A percentile compares a stretch with the other conserved stretches of the same genome.
These are phyloP conservation scores for Coniferiporia sulphurascens DNA, from an alignment of 1,284 basidiomycete species.

Conservation along the genomic window DNA sequence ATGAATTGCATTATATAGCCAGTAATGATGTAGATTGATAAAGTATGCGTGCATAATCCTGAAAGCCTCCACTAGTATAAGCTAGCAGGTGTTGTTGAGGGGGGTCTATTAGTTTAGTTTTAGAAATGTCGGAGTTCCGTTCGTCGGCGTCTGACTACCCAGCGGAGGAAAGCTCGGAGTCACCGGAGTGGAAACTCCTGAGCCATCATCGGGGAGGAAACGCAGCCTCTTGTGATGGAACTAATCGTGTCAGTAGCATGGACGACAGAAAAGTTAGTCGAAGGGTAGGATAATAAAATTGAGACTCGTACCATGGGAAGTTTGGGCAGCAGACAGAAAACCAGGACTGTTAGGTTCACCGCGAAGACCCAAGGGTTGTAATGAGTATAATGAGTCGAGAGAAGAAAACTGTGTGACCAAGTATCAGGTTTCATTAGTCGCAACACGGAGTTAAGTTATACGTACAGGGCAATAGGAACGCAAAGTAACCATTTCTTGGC, in stretches of 20 bases:
- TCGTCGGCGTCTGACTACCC: slow-evolving; percentile 3
- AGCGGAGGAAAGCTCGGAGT: slow-evolving; percentile 45
- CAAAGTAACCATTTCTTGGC: slow-evolving; percentile 97
- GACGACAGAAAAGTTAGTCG: neutral
- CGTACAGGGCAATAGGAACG: slow-evolving; percentile 88
- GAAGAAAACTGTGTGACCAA: slow-evolving; percentile 68
- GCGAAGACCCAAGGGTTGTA: slow-evolving; percentile 92
- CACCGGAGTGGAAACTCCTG: slow-evolving; percentile 61
- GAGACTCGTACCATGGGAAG: slow-evolving; percentile 72
- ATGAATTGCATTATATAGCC: slow-evolving; percentile 5
- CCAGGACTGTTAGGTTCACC: slow-evolving; percentile 83
- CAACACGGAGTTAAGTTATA: slow-evolving; percentile 21
- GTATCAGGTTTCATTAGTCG: neutral
- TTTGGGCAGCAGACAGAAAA: slow-evolving; percentile 90
- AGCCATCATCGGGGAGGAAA: slow-evolving; percentile 58
- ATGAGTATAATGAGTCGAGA: slow-evolving; percentile 97
- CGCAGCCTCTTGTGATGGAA: slow-evolving; percentile 76
- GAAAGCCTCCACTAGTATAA: neutral
- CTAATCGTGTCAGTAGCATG: slow-evolving; percentile 32
- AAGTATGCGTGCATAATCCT: slow-evolving; percentile 1
- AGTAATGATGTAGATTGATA: slow-evolving; percentile 5
- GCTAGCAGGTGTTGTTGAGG: neutral
- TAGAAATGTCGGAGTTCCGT: neutral
- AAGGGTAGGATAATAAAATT: neutral
- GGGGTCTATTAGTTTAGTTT: neutral